These are phyloP conservation scores for Salix udensis DNA, from an alignment of 345 rosid genomes.

Conservation along the genomic window DNA sequence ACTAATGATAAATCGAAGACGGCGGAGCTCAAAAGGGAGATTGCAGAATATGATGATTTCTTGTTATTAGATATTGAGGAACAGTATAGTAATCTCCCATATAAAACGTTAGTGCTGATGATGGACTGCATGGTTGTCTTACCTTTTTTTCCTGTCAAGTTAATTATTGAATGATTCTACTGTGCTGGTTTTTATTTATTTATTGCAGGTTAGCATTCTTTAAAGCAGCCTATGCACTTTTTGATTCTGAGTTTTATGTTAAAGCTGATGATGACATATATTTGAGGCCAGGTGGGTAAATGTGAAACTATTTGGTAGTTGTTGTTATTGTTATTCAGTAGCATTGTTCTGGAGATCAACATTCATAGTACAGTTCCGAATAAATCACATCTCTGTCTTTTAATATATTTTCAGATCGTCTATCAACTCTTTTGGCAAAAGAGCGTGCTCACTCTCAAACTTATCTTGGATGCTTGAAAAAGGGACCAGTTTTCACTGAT, in stretches of 20 bases:
- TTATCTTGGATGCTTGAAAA: conserved; percentile 90
- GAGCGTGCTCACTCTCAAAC: conserved; percentile 79
- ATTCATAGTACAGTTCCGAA: neutral
- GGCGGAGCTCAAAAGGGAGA: conserved; percentile 63
- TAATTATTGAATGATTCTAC: neutral
- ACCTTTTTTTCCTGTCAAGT: neutral
- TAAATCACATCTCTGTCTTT: neutral
- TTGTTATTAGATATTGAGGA: conserved; percentile 81
- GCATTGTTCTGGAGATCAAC: neutral
- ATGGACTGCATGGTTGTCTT: neutral
- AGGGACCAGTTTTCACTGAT: conserved; percentile 85
- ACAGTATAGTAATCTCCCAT: conserved; percentile 96
- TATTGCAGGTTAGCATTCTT: conserved; percentile 72
- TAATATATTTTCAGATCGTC: conserved; percentile 48
- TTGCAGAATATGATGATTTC: conserved; percentile 78
- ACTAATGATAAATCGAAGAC: conserved; percentile 54
- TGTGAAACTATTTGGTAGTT: conserved; percentile 4
- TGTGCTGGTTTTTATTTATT: neutral
- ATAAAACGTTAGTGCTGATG: conserved; percentile 82
- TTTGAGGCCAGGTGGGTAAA: conserved; percentile 71
- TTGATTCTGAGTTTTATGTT: conserved; percentile 79
- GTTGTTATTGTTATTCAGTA: neutral
- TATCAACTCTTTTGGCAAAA: conserved; percentile 72
- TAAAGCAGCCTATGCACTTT: conserved; percentile 79
- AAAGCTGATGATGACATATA: conserved; percentile 96